Base-by-base conservation (phyloP, 164 flowering plant genomes). In the Annona cherimola region DNA sequence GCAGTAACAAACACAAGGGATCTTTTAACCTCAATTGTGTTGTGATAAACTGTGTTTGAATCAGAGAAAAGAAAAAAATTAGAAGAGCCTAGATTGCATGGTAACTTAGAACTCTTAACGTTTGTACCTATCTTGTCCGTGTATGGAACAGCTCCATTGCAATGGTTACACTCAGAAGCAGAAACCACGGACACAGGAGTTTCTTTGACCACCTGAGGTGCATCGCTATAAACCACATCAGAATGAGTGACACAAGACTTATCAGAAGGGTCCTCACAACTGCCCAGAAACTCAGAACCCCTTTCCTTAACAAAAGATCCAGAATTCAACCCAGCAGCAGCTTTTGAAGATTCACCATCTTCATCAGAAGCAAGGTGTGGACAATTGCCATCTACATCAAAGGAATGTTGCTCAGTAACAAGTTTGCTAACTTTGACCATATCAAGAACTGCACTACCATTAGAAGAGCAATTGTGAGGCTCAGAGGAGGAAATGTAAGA, bases 351-450 rank as follows among this genome's bases (percentile, higher is more conserved):
- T 69, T 12, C 73, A 66, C 57, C 26, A 6, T 2, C 63, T 55
- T 7, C 57, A 19, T 43, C 43, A 54, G 44, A 59, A 59, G 44
- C 45, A 40, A 61, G 63, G 42, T 63, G 66, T 5, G 65, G 66
- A 75, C 14, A 73, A 66, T 20, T 40, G 26, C 74, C 54, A 41
- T 66, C 61, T 4, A 61, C 45, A 70, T 67, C 71, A 57, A 6
- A 18, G 35, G 61, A 45, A 44, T 42, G 70, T 66, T 79, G 59
- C 72, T 75, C 70, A 61, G 75, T 67, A 67, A 11, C n/a, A 62
- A 73, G 60, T 64, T 2, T 54, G 42, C 43, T 79, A 55, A 18
- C 72, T 63, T 71, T 61, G 65, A 19, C 26, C 39, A 45, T n/a
- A 61, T 2, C 46, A 45, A 44, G 67, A 1, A 16, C 12, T 8